Conservation (phyloP, 2,329 filamentous ascomycete genomes). For the Arthrobotrys megalospora region DNA sequence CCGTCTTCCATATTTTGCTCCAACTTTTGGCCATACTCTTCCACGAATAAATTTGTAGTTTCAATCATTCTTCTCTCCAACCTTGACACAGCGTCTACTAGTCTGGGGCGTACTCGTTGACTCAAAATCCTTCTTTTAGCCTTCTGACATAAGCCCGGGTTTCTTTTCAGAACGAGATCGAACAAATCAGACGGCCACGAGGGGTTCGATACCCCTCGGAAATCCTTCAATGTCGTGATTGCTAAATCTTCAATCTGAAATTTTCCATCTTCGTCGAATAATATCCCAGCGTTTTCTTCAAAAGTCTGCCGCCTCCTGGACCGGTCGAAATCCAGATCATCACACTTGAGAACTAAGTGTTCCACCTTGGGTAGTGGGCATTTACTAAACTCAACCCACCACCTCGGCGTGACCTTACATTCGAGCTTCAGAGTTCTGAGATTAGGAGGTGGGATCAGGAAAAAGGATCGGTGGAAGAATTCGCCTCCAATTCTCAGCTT, state of each 20-base stretch:
- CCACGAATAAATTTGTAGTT: background rate
- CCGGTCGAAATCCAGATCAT: background rate
- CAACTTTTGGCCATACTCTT: background rate
- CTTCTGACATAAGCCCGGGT: background rate
- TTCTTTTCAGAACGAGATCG: background rate
- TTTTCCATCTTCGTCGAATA: background rate
- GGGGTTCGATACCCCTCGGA: background rate
- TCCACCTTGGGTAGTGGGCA: constrained; percentile 8
- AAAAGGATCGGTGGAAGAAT: background rate
- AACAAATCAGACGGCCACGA: background rate
- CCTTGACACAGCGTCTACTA: background rate
- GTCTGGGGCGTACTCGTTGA: background rate
- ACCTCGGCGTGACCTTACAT: background rate
- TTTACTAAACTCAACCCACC: background rate
- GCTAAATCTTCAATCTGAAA: background rate
- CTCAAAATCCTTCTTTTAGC: background rate
- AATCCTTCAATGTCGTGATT: background rate
- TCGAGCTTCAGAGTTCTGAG: background rate
- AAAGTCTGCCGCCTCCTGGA: background rate
- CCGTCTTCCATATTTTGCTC: background rate
- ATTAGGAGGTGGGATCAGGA: background rate
- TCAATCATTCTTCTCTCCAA: background rate
- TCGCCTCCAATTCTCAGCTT: background rate
- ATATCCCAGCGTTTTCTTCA: background rate
- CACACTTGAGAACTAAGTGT: background rate